phyloP scores from a whole-genome alignment of 495 filamentous ascomycete species.

The Penicillium fimorum region DNA sequence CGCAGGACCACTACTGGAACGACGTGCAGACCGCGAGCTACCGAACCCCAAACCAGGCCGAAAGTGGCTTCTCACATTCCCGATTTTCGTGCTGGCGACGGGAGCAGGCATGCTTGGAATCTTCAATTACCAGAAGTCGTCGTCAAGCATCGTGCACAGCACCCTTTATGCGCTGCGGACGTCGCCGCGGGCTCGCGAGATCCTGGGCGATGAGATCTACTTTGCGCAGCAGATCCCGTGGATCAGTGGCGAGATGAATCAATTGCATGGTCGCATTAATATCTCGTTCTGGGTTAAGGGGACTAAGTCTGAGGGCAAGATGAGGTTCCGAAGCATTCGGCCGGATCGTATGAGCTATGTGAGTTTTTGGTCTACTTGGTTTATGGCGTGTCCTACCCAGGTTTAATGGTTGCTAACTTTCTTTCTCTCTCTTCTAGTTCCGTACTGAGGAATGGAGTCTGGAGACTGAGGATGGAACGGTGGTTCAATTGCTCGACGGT shows the following conservation, averaged over 20 bases:
- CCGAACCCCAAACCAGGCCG: constrained; percentile 46
- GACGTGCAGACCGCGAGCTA: constrained; percentile 77
- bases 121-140: constrained; percentile 98
- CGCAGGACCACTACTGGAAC: constrained; percentile 71
- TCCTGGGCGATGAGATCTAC: constrained; percentile 89
- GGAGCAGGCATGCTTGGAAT: constrained; percentile 70
- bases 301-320: constrained; percentile 64
- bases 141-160: constrained; percentile 74
- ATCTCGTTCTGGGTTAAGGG: constrained; percentile 87
- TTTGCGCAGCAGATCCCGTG: constrained; percentile 85
- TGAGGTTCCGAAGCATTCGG: constrained; percentile 78
- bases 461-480: constrained; percentile 61
- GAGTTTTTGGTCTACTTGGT: constrained; percentile 34
- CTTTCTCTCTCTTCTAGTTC: constrained; percentile 45
- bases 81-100: constrained; percentile 59
- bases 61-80: constrained; percentile 54
- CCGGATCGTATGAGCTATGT: constrained; percentile 69
- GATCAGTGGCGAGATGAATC: constrained; percentile 92
- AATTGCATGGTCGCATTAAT: constrained; percentile 87
- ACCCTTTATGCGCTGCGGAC: constrained; percentile 90
- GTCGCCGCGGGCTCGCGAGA: constrained; percentile 65
- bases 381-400: not conserved
- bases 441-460: constrained; percentile 77
- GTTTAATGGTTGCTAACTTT: not conserved
- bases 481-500: constrained; percentile 65